These are phyloP conservation scores for Cryptosporidium ubiquitum DNA, from an alignment of 169 alveolate genomes.

Conservation along the genomic window DNA sequence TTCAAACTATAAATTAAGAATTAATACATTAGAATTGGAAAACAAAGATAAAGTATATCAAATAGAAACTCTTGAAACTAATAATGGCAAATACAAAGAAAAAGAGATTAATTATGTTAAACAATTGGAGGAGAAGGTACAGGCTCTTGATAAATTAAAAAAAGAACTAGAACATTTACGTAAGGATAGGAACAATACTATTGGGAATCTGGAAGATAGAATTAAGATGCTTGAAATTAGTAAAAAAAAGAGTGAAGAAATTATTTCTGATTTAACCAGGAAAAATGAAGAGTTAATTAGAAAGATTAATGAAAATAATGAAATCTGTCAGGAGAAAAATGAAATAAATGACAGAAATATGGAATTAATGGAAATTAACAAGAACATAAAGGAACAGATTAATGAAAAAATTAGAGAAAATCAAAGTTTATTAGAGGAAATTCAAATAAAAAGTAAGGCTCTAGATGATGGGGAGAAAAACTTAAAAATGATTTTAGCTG, in stretches of 20 bases:
- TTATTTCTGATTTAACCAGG: conserved; percentile 24
- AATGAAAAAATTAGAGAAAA: conserved; percentile 19
- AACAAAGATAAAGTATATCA: background rate
- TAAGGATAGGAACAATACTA: background rate
- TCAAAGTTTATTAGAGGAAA: background rate
- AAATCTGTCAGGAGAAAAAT: background rate
- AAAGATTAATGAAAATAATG: background rate
- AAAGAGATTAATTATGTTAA: conserved; percentile 1
- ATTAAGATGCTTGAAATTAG: conserved; percentile 60
- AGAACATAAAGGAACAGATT: background rate
- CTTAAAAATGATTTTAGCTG: background rate
- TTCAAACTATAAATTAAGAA: background rate
- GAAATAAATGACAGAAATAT: background rate
- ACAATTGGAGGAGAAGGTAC: conserved; percentile 31
- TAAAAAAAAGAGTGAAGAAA: conserved; percentile 45
- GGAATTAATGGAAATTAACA: background rate
- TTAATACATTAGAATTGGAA: conserved; percentile 21
- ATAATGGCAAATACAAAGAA: background rate
- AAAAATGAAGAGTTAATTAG: conserved; percentile 23
- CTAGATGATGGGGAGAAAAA: background rate
- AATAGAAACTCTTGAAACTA: background rate
- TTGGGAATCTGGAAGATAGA: conserved; percentile 48
- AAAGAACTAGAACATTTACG: conserved; percentile 13
- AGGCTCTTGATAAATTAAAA: conserved; percentile 13
- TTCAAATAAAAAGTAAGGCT: background rate